Conservation (phyloP, 768 basidiomycete species). For the Auricularia heimuer region DNA sequence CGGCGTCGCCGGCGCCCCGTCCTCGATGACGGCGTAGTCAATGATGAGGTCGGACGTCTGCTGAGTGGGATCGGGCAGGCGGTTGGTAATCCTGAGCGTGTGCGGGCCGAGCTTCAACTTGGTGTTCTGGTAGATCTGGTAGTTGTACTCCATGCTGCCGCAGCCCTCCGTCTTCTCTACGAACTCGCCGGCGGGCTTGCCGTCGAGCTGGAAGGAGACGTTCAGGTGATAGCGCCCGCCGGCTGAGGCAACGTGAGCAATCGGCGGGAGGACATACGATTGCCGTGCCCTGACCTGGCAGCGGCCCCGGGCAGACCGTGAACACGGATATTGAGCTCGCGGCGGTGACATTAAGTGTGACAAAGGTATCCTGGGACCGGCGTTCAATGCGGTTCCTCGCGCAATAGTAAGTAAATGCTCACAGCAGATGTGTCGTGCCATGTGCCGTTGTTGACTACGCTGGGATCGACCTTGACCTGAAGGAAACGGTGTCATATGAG, state of each 20-base stretch:
- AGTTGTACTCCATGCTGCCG: not conserved
- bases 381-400: not conserved
- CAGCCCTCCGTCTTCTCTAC: not conserved
- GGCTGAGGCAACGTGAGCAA: not conserved
- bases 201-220: not conserved
- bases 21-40: not conserved
- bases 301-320: not conserved
- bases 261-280: no score
- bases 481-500: not conserved
- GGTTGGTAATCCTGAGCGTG: not conserved
- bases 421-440: not conserved
- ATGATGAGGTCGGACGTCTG: not conserved
- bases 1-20: not conserved
- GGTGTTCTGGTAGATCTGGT: not conserved
- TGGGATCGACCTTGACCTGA: not conserved
- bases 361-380: not conserved
- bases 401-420: not conserved
- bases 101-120: not conserved
- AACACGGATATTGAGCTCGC: not conserved
- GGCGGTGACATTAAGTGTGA: not conserved
- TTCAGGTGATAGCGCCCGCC: not conserved
- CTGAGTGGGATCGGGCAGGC: not conserved
- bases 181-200: not conserved
- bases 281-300: no score
- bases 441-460: not conserved